Conservation (phyloP, 129 eudicot species). For the Cynara cardunculus region DNA sequence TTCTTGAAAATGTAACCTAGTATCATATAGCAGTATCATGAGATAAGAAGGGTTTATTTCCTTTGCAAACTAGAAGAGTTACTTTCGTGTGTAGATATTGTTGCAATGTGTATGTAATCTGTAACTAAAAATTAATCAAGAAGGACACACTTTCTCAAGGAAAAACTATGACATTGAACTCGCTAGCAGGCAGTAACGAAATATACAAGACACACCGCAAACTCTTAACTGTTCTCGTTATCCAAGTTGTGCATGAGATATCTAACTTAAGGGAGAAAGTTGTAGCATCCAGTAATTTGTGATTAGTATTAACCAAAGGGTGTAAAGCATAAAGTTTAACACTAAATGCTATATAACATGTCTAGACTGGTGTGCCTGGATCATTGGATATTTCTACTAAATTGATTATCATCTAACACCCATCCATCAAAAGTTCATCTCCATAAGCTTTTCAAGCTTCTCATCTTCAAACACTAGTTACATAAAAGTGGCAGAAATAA, state of each 20-base stretch:
- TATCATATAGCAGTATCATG: no score
- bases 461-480: neutral
- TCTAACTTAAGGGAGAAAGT: neutral
- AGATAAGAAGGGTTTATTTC: neutral
- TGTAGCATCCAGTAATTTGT: neutral
- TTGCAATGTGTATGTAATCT: neutral
- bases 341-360: neutral
- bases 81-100: no score
- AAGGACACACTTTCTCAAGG: no score
- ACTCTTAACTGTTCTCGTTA: neutral
- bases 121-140: no score
- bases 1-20: neutral
- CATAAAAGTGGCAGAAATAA: neutral
- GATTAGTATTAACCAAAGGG: neutral
- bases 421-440: neutral
- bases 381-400: neutral
- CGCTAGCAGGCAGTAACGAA: no score
- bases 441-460: no score
- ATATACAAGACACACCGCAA: neutral
- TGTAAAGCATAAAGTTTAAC: neutral
- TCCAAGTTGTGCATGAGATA: neutral
- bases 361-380: neutral
- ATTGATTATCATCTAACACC: neutral
- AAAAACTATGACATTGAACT: no score
- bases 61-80: neutral